Base-by-base conservation (phyloP, 441 rosid genomes). In the Aleurites moluccanus region DNA sequence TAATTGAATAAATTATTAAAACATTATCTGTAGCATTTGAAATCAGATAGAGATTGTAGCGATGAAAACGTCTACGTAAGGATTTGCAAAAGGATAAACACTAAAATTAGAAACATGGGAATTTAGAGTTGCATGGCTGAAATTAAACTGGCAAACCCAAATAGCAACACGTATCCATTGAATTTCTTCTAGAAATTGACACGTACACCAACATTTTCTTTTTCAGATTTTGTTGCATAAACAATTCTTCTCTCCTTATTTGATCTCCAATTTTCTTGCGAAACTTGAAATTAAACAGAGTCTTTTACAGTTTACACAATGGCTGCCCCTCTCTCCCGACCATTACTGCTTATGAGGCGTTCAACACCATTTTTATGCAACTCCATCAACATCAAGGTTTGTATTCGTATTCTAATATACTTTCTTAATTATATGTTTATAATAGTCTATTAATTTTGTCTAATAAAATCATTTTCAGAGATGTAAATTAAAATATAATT, bases 311-410 rank as follows among this genome's bases (percentile, higher is more conserved):
- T 30, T 30, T 30, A 30, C 33, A 1, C 45, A 0, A 42, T 42
- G 45, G 45, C 45, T 10, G 45, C 45, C 11, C 45, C 45, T 42
- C 40, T 76, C 23, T 28, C 73, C 9, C 56, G 71, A 21, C 60
- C 64, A 1, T 79, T 10, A 2, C 10, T 59, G 3, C 35, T 27
- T 56, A 0, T 10, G 30, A 56, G 15, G 56, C 56, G 68, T 27
- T 35, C 16, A 5, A 40, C 69, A n/a, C 64, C 64, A 49, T 44
- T 4, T 62, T 53, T 72, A 20, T 66, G 55, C 79, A 71, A 50
- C 66, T 65, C 70, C 74, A 60, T 68, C 60, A 70, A 75, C 73
- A 79, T 75, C 13, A 42, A 42, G 45, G 64, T 49, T 16, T 28
- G 38, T 55, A 16, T 33, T 42, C 45, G 33, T 30, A 10, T 10